Percentiles rank a stretch among this genome's conserved stretches.
Conservation (phyloP, 2,329 filamentous ascomycete genomes). For the Dactylella cylindrospora region DNA sequence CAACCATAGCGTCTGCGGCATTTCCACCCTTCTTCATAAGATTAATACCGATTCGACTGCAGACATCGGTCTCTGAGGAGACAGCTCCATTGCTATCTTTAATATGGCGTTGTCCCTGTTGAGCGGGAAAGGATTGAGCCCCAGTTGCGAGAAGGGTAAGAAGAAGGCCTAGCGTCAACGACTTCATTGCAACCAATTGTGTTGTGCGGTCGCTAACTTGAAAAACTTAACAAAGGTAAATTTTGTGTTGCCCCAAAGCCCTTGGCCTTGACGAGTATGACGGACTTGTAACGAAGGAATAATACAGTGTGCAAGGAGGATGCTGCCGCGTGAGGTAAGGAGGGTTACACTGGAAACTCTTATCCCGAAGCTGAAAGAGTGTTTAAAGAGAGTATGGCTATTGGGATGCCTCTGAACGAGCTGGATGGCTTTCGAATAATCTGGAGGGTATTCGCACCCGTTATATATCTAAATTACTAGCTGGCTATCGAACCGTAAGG, state of each 20-base stretch:
- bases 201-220: not conserved
- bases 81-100: constrained; percentile 60
- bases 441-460: too few relatives aligned
- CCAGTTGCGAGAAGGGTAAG: constrained; percentile 10
- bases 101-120: not conserved
- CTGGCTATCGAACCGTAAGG: constrained; percentile 5
- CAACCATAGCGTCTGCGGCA: constrained; percentile 74
- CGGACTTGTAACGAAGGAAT: too few relatives aligned
- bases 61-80: constrained; percentile 68
- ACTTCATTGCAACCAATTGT: constrained; percentile 30
- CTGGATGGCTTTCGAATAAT: too few relatives aligned
- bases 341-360: too few relatives aligned
- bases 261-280: too few relatives aligned
- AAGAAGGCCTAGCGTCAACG: constrained; percentile 12
- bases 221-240: too few relatives aligned
- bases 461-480: constrained; percentile 19
- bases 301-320: too few relatives aligned
- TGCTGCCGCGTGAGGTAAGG: too few relatives aligned
- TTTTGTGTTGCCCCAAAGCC: too few relatives aligned
- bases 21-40: constrained; percentile 66
- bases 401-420: too few relatives aligned
- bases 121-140: not conserved
- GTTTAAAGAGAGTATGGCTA: not conserved
- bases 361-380: too few relatives aligned
- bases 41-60: constrained; percentile 68